Evolutionary conservation across 805 yeast species (phyloP), one percentile per base, ranked within the genome.

Genomic region (Isabelozyma heimii): DNA sequence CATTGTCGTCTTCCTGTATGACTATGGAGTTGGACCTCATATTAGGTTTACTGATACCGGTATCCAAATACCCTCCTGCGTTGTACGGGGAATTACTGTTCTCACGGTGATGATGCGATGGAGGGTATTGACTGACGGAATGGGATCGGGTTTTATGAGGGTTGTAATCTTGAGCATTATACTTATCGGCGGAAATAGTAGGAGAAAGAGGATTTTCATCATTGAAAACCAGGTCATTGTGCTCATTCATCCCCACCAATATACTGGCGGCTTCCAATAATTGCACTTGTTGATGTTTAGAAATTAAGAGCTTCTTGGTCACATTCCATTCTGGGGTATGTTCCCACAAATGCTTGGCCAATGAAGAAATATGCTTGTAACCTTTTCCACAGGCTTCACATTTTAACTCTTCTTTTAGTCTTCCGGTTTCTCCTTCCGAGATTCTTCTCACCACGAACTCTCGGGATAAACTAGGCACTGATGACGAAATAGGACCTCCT

Each of bases 311-410:
- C 63, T 87, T 87, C 56, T 88, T 85, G 3, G 96, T 90, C 63
- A 85, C 85, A 59, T 83, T 87, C 97, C 97, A 89, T 62, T 90
- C 96, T 0, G 96, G 96, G 0, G 97, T 89, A 65, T 89, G 97
- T 62, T 89, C 97, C 96, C 96, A 89, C 38, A 89, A 69, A 68
- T 89, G 96, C 65, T 89, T 89, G 2, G 95, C 94, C 51, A 89
- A 75, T n/a, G 91, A 85, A 0, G 91, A 84, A 5, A 89, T 86
- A 69, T 89, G 97, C 63, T 89, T 90, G 64, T 89, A 89, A 17
- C 94, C 95, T 66, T 89, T 89, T 3, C 96, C 96, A 59, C 97
- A 89, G 4, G 94, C 89, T 65, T 90, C 95, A 71, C 96, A 89
- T 59, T 84, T 84, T 53, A 89, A 76, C 61, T 87, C 91, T 61